Base-by-base conservation (phyloP, 2,329 filamentous ascomycete species). In the Biscogniauxia marginata region DNA sequence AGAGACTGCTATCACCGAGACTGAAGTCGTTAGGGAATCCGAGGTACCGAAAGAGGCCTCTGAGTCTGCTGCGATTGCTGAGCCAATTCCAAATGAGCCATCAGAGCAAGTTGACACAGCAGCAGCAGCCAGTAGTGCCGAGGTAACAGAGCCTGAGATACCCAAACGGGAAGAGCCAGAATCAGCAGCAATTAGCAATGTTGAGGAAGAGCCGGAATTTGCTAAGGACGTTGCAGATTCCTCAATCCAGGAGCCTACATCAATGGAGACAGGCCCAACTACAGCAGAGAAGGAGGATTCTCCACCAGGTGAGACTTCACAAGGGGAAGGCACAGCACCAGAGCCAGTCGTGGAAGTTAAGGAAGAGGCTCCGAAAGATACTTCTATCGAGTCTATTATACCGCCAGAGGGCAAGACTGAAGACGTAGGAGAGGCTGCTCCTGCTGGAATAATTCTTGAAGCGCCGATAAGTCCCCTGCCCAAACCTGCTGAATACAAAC, bases 111-210 rank as follows among this genome's bases (percentile, higher is more conserved):
- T 13, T 34, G 30, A 34, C 16, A 34, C 4, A 34, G 30, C 30
- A 34, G 30, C 11, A 8, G 8, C 16, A 11, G 8, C 30, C 16
- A 34, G 8, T 13, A 34, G 8, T 13, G 30, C 8, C 11, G 30
- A 34, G 30, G 30, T 3, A 3, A 34, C 30, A 4, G 11, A 4
- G 11, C 30, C 8, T 13, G 30, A 34, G 16, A 13, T 34, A 34
- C 8, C 4, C 3, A 13, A 34, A 13, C n/a, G n/a, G n/a, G 52
- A n/a, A 16, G 46, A 49, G 23, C 2, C 3, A 39, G 6, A n/a
- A 39, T n/a, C 23, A 19, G 48, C 60, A 34, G 21, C 43, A 8
- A 22, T 20, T 25, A 16, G 49, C 11, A 49, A 59, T 9, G 24
- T 39, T 21, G 18, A 25, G 21, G 25, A 19, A 13, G 44, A 49